Evolutionary conservation across 495 filamentous ascomycete genomes (phyloP), one percentile per base, ranked within the genome.

Genomic region (Aspergillus asperescens): DNA sequence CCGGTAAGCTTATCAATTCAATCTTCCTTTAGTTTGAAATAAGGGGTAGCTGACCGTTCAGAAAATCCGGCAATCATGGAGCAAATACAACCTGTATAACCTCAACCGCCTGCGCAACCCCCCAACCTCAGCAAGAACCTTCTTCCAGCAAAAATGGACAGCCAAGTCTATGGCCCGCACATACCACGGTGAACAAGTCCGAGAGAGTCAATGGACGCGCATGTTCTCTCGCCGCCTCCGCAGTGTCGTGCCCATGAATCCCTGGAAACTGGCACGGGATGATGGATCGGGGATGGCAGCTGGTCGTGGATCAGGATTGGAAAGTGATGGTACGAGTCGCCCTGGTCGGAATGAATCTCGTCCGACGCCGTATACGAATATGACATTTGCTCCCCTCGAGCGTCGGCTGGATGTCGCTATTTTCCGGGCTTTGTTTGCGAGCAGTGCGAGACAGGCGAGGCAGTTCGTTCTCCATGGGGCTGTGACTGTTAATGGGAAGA

Each of bases 111-210:
- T 79, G 41, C 63, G 70, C 48, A 59, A 59, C 35, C 73, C 75
- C 19, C 57, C 38, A 3, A 70, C 66, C 39, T 48, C 54, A 12
- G 62, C 54, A 8, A 68, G 69, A 37, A 96, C 90, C 41, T 92
- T 87, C 75, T 98, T 94, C 81, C 93, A 98, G 76, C 93, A 98
- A 66, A 97, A 96, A 87, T 98, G 90, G 90, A 61, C 63, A 0
- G 87, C 91, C 52, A 98, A 97, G 68, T 80, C 89, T 7, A 48
- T 80, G 48, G 79, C 88, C 5, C 88, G 93, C 43, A 82, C 79
- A 47, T 98, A 97, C 68, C 93, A 98, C 72, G 90, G 91, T 60
- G 93, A 96, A 67, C 88, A 94, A 55, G 83, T 98, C 60, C 84
- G 82, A 47, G 93, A 96, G 67, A 80, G 81, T 52, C 81, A 90